These are phyloP conservation scores for Gaultheria prostrata DNA, from an alignment of 148 eudicot genomes.

Conservation along the genomic window DNA sequence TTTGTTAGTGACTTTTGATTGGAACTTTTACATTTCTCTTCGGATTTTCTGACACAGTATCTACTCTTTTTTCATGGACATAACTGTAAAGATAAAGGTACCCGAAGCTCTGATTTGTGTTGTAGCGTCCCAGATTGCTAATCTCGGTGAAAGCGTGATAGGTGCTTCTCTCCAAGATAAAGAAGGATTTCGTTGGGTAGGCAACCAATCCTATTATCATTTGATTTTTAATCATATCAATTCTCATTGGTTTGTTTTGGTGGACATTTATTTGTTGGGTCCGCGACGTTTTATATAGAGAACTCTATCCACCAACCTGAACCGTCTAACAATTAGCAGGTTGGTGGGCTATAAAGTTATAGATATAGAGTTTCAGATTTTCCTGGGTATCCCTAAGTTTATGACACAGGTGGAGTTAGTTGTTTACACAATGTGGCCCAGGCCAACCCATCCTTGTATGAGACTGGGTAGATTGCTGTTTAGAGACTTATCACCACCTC, in stretches of 20 bases:
- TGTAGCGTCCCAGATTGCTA: conserved; percentile 86
- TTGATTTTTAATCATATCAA: not conserved
- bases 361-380: not conserved
- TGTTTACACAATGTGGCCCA: not conserved
- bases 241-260: not conserved
- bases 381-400: not conserved
- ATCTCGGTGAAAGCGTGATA: conserved; percentile 83
- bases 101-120: conserved; percentile 67
- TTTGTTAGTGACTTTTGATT: not conserved
- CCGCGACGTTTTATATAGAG: not conserved
- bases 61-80: conserved; percentile 7
- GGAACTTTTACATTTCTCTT: not conserved
- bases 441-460: not conserved
- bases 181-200: conserved; percentile 86
- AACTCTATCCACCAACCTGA: not conserved
- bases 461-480: conserved; percentile 2
- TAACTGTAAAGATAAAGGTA: conserved; percentile 42
- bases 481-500: not conserved
- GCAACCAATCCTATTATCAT: conserved; percentile 19
- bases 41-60: not conserved
- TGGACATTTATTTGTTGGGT: not conserved
- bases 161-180: conserved; percentile 88
- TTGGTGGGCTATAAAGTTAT: not conserved
- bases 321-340: not conserved
- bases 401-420: not conserved